Evolutionary conservation across 768 basidiomycete genomes (phyloP).

Genomic region (Leccinellum albellum): DNA sequence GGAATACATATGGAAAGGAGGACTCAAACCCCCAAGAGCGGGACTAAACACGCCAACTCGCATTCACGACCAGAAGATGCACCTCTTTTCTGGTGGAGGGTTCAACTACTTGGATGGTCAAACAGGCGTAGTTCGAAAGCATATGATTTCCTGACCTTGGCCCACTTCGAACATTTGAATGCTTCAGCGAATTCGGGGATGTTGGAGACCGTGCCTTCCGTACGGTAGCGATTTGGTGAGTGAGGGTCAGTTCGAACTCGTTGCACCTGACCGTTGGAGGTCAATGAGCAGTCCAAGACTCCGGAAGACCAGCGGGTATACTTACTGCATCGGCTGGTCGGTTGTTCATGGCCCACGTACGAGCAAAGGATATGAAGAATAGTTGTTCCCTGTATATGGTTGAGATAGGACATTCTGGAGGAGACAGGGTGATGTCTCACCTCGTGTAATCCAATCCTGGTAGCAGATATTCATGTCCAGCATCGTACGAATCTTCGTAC

Average conservation of each 20-base stretch:
- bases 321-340: conserved; percentile 49
- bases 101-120: conserved; percentile 52
- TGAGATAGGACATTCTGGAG: neutral
- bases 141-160: conserved; percentile 52
- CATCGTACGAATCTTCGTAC: conserved; percentile 52
- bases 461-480: conserved; percentile 66
- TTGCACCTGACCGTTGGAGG: conserved; percentile 47
- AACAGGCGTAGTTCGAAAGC: neutral
- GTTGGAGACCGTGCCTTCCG: conserved; percentile 84
- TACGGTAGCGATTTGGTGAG: conserved; percentile 74
- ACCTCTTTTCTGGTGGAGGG: conserved; percentile 74
- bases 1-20: conserved; percentile 18
- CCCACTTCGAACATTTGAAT: conserved; percentile 73
- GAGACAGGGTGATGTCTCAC: conserved; percentile 32
- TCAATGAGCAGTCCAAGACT: neutral
- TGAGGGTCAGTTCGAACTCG: conserved; percentile 87
- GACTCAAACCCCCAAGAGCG: neutral
- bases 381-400: conserved; percentile 69
- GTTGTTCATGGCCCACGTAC: conserved; percentile 83
- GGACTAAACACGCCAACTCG: neutral
- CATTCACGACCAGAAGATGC: conserved; percentile 70
- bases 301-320: neutral
- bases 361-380: conserved; percentile 89
- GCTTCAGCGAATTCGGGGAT: conserved; percentile 85
- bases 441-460: conserved; percentile 78